Conservation (phyloP, 1,284 basidiomycete species). For the Malassezia arunalokei region DNA sequence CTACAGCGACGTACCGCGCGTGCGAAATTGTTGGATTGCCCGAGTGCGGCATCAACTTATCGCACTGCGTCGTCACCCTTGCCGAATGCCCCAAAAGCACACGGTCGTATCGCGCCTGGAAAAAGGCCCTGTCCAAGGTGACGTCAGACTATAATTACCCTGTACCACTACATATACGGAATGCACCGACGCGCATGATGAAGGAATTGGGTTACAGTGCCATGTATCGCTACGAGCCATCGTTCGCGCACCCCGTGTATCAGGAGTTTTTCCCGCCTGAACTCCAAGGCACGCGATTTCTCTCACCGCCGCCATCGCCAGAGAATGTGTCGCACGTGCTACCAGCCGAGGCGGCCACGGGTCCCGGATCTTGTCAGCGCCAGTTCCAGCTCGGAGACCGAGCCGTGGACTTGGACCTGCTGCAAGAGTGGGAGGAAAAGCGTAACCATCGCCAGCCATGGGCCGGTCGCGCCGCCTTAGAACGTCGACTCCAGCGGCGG, state of each 20-base stretch:
- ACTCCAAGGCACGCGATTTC: constrained; percentile 49
- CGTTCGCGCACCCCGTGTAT: constrained; percentile 53
- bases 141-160: constrained; percentile 47
- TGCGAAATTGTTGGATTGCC: constrained; percentile 66
- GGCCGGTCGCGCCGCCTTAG: constrained; percentile 50
- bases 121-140: constrained; percentile 31
- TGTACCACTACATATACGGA: constrained; percentile 68
- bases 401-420: constrained; percentile 60
- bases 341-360: constrained; percentile 16
- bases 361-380: constrained; percentile 34
- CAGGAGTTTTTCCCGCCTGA: constrained; percentile 50
- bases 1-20: constrained; percentile 27
- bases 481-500: background rate
- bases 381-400: constrained; percentile 31
- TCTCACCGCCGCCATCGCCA: constrained; percentile 49
- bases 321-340: background rate
- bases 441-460: constrained; percentile 57
- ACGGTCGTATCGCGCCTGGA: constrained; percentile 48
- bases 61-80: constrained; percentile 69
- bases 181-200: constrained; percentile 74
- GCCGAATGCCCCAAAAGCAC: constrained; percentile 73
- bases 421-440: constrained; percentile 61
- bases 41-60: constrained; percentile 50
- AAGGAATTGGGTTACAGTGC: constrained; percentile 60
- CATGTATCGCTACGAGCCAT: constrained; percentile 59